Evolutionary conservation across 2,329 filamentous ascomycete species (phyloP).

Genomic region (Rhynchosporium agropyri): DNA sequence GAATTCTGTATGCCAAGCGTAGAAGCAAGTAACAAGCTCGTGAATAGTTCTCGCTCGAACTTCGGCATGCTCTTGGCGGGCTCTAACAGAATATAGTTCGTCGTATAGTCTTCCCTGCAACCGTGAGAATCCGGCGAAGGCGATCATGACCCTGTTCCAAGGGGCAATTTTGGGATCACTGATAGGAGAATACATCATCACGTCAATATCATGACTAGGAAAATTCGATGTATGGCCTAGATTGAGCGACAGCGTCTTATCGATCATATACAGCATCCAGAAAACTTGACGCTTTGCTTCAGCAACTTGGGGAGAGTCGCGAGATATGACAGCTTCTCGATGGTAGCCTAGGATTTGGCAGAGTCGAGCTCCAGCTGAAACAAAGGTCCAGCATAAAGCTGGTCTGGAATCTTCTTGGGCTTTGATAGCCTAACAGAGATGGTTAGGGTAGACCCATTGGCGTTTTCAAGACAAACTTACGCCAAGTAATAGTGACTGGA

Average conservation of each 20-base stretch:
- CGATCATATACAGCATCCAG: constrained; percentile 32
- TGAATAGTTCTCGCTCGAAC: constrained; percentile 20
- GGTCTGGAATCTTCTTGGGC: constrained; percentile 27
- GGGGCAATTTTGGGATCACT: constrained; percentile 16
- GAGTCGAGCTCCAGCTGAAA: constrained; percentile 27
- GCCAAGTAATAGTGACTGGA: constrained; percentile 27
- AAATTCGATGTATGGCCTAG: constrained; percentile 28
- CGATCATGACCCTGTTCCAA: constrained; percentile 25
- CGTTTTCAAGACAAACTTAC: constrained; percentile 15
- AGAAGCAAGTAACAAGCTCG: constrained; percentile 18
- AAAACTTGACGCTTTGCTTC: constrained; percentile 28
- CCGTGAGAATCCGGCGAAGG: constrained; percentile 21
- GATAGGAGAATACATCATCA: constrained; percentile 21
- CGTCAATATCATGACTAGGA: constrained; percentile 29
- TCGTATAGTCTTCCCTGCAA: constrained; percentile 28
- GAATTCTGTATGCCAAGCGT: constrained; percentile 20
- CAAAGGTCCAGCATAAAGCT: constrained; percentile 28
- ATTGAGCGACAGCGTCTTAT: constrained; percentile 28
- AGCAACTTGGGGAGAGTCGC: constrained; percentile 20
- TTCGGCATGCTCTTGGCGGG: constrained; percentile 17
- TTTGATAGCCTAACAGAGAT: constrained; percentile 20
- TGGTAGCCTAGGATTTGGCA: constrained; percentile 30
- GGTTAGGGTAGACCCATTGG: background rate
- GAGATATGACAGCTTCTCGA: constrained; percentile 23
- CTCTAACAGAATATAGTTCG: constrained; percentile 24